A percentile compares a stretch with the other conserved stretches of the same genome.
Conservation (phyloP, 768 basidiomycete genomes). For the Termitomyces sp. region DNA sequence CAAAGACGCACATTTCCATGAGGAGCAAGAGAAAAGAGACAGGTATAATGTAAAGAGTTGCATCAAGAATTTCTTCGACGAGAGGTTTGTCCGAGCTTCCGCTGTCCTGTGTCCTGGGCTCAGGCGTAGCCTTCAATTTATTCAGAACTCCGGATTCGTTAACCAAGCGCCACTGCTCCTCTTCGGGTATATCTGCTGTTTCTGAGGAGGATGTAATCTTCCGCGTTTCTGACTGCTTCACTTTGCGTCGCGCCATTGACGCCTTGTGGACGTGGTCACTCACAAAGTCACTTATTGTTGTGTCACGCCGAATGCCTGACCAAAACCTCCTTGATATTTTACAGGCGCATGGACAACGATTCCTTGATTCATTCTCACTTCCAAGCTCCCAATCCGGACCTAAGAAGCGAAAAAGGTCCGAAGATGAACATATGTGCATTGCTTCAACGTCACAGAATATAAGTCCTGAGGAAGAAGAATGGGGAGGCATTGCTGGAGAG, state of each 20-base stretch:
- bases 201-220: background rate
- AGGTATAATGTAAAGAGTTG: constrained; percentile 63
- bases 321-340: constrained; percentile 37
- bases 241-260: constrained; percentile 24
- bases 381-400: constrained; percentile 7
- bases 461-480: constrained; percentile 30
- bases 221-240: background rate
- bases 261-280: background rate
- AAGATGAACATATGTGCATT: constrained; percentile 12
- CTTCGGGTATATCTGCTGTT: constrained; percentile 56
- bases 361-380: constrained; percentile 36
- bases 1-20: constrained; percentile 74
- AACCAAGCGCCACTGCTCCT: constrained; percentile 77
- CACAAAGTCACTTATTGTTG: constrained; percentile 9
- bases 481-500: constrained; percentile 29
- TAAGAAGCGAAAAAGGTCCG: constrained; percentile 20
- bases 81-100: constrained; percentile 34
- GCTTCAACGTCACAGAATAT: constrained; percentile 9
- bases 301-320: constrained; percentile 13
- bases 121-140: constrained; percentile 18
- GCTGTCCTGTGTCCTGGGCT: constrained; percentile 26
- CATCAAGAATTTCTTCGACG: constrained; percentile 66
- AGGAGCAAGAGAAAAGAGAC: constrained; percentile 69
- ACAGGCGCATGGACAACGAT: constrained; percentile 42
- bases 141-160: constrained; percentile 58